Evolutionary conservation across 345 rosid genomes (phyloP).

Genomic region (Salix dunnii): DNA sequence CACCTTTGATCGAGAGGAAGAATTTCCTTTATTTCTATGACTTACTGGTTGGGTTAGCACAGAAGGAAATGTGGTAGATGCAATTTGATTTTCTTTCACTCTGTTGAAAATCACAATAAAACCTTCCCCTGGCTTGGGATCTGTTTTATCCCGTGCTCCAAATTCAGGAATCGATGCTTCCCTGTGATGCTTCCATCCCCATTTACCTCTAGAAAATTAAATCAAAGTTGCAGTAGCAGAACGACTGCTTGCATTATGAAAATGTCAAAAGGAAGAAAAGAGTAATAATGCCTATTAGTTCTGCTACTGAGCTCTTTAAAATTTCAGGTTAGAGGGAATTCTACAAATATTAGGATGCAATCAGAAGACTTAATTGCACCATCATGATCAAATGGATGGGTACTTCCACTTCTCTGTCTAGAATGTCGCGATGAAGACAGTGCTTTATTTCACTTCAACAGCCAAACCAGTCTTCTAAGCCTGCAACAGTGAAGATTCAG

Average conservation of each 20-base stretch:
- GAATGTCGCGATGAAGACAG: constrained; percentile 15
- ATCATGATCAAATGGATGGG: constrained; percentile 10
- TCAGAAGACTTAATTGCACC: not conserved
- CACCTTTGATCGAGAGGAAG: constrained; percentile 32
- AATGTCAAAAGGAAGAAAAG: not conserved
- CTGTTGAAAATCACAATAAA: constrained; percentile 42
- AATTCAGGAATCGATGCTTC: constrained; percentile 46
- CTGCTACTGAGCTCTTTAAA: not conserved
- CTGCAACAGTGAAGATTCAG: constrained; percentile 17
- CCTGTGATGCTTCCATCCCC: constrained; percentile 32
- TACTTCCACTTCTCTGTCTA: constrained; percentile 17
- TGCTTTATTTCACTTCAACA: constrained; percentile 17
- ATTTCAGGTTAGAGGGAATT: too few species aligned
- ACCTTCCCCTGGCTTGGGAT: constrained; percentile 46
- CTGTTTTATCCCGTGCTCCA: constrained; percentile 59
- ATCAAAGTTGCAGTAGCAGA: not conserved
- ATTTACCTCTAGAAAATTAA: not conserved
- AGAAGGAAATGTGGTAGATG: constrained; percentile 20
- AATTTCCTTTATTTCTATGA: not conserved
- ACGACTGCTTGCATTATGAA: not conserved
- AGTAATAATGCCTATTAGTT: not conserved
- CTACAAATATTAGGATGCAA: too few species aligned
- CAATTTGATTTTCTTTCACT: constrained; percentile 41
- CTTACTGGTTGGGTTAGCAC: not conserved
- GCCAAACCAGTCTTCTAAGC: constrained; percentile 3